Evolutionary conservation across 371 early-diverging fungal genomes (phyloP).

Genomic region (Coemansia sp.): DNA sequence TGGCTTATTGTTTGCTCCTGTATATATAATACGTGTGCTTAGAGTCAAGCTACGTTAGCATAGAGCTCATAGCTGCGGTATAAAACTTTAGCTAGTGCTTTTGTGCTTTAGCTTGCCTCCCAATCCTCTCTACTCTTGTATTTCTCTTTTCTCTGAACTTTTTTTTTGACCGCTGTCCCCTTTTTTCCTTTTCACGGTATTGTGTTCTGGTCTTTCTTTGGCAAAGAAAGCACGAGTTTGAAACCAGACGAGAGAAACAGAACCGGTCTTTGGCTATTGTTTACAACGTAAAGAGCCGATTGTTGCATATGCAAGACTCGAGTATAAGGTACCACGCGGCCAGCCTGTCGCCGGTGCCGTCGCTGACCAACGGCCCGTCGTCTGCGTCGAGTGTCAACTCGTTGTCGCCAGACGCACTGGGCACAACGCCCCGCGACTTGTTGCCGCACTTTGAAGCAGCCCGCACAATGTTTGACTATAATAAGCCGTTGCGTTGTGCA

Average conservation of each 20-base stretch:
- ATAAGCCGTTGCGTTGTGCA: not conserved
- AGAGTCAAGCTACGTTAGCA: no score
- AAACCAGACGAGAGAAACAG: not conserved
- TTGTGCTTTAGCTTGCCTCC: not conserved
- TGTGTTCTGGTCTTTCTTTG: not conserved
- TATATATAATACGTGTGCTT: not conserved
- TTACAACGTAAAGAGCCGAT: no score
- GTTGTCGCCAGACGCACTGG: constrained; percentile 32
- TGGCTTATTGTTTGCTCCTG: not conserved
- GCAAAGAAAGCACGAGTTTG: not conserved
- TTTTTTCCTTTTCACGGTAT: no score
- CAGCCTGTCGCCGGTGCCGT: constrained; percentile 41
- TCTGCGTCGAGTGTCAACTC: constrained; percentile 47
- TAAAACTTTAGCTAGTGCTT: not conserved
- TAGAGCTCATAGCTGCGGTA: not conserved
- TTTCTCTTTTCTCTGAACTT: no score
- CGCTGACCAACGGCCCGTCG: constrained; percentile 34
- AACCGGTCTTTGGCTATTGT: constrained; percentile 1
- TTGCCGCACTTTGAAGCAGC: constrained; percentile 26
- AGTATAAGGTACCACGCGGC: not conserved
- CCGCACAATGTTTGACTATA: not conserved
- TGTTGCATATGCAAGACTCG: not conserved
- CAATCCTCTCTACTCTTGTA: no score
- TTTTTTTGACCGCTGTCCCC: no score
- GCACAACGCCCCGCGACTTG: constrained; percentile 35